Base-by-base conservation (phyloP, 2,329 filamentous ascomycete species). In the Penicillium sp. region DNA sequence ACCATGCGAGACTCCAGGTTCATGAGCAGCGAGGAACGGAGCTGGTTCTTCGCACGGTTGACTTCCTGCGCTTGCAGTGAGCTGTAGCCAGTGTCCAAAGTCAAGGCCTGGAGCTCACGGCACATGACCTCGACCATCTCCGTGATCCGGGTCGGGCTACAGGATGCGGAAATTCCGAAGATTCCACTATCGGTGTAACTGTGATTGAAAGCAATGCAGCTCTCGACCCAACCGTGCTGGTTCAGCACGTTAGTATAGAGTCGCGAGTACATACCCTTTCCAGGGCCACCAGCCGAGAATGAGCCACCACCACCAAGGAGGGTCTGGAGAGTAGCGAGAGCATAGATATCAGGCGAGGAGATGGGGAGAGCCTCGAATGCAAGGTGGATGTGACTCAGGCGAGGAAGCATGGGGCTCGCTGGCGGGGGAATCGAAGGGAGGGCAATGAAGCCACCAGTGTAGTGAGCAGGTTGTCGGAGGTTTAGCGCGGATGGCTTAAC, bases 251-350 rank as follows among this genome's bases (percentile, higher is more conserved):
- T 96, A 62, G 93, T 97, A 82, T 97, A 99, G 9, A 99, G 85
- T 13, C 94, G 89, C 38, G 91, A 96, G 82, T 97, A 97, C 94
- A 99, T 99, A 74, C 94, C 94, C 81, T 99, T 99, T 53, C 94
- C 94, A 5, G 94, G 94, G 0, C 94, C 94, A 68, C 94, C 94
- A 53, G 94, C 94, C 17, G 91, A 96, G 80, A 99, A 99, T 55
- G 93, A 97, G 25, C 94, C 94, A 49, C 94, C 94, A 48, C 94
- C 94, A 57, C 94, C 94, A 35, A 99, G 90, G 10, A 99, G 88
- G 1, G 92, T 97, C 77, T 97, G 96, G 1, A 99, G 83, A 0
- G 93, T 96, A 7, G 94, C 94, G 44, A 97, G 87, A 19, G 94
- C 93, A 78, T 97, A 99, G 69, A 99, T 97, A 73, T 97, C 93